Evolutionary conservation across 2,329 filamentous ascomycete species (phyloP).

Genomic region (Exserohilum rostratum): DNA sequence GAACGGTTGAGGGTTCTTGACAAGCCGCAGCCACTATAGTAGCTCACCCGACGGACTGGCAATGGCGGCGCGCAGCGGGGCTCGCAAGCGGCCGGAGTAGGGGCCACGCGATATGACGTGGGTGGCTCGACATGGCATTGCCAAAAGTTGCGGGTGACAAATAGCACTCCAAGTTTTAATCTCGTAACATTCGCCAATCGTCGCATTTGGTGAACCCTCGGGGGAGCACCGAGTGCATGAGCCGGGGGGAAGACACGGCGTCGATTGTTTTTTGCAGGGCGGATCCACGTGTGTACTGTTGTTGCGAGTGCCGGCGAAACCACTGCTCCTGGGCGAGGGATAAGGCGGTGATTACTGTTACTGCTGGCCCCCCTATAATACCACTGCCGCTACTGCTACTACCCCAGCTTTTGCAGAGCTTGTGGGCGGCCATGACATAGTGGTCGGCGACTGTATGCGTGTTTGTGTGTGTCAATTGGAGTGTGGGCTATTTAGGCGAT

Average conservation of each 20-base stretch:
- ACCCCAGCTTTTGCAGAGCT: too few species aligned
- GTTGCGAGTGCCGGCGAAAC: too few species aligned
- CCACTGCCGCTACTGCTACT: too few species aligned
- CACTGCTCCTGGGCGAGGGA: too few species aligned
- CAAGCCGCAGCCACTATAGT: constrained; percentile 6
- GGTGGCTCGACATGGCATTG: constrained; percentile 2
- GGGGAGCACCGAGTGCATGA: background rate
- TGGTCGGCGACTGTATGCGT: constrained; percentile 9
- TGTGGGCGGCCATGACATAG: background rate
- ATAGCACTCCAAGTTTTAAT: constrained; percentile 1
- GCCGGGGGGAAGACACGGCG: background rate
- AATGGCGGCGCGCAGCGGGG: constrained; percentile 10
- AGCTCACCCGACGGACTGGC: constrained; percentile 10
- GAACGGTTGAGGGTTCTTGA: constrained; percentile 1
- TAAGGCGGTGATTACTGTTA: too few species aligned
- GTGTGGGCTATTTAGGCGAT: constrained; percentile 5
- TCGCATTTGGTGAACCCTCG: background rate
- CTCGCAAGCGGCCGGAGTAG: constrained; percentile 3
- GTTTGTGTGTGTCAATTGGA: background rate
- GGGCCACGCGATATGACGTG: constrained; percentile 14
- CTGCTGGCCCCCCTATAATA: too few species aligned
- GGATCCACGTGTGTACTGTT: too few species aligned
- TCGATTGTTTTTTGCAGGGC: background rate
- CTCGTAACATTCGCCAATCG: constrained; percentile 5
- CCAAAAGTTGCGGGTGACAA: constrained; percentile 10